phyloP scores from a whole-genome alignment of 1,284 basidiomycete species.

The Mycena citricolor region DNA sequence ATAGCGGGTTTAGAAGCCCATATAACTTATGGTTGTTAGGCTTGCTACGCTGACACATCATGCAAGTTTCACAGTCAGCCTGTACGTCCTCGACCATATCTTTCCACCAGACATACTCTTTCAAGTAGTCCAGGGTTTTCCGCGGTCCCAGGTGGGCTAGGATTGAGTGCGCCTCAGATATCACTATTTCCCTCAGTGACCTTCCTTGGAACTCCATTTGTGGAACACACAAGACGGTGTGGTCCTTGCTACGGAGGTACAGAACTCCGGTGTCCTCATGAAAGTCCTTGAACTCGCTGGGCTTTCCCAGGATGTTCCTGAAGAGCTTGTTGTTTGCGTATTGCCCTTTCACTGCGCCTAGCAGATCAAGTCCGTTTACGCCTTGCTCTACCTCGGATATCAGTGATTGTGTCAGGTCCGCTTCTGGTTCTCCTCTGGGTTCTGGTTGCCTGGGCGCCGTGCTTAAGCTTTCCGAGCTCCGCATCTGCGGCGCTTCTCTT shows the following conservation, averaged over 20 bases:
- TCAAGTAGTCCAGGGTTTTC: slow-evolving; percentile 30
- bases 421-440: slow-evolving; percentile 17
- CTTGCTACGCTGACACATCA: slow-evolving; percentile 21
- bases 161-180: slow-evolving; percentile 37
- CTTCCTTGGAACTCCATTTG: slow-evolving; percentile 16
- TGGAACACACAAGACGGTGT: slow-evolving; percentile 36
- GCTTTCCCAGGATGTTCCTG: slow-evolving; percentile 25
- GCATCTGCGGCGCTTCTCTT: slow-evolving; percentile 28
- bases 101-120: slow-evolving; percentile 29
- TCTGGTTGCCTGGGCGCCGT: slow-evolving; percentile 21
- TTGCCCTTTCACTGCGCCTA: too few species aligned
- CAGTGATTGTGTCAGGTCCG: slow-evolving; percentile 30
- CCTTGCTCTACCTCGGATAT: slow-evolving; percentile 27
- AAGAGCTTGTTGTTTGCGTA: slow-evolving; percentile 31
- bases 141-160: slow-evolving; percentile 41
- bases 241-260: slow-evolving; percentile 22
- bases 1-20: slow-evolving; percentile 32
- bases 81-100: slow-evolving; percentile 3
- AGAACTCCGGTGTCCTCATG: slow-evolving; percentile 27
- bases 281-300: slow-evolving; percentile 31
- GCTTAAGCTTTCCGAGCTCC: slow-evolving; percentile 26
- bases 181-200: slow-evolving; percentile 34
- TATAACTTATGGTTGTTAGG: slow-evolving; percentile 17
- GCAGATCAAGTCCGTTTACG: too few species aligned
- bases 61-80: background rate